Conservation (phyloP, 139 green algal genomes). For the Volvox africanus region DNA sequence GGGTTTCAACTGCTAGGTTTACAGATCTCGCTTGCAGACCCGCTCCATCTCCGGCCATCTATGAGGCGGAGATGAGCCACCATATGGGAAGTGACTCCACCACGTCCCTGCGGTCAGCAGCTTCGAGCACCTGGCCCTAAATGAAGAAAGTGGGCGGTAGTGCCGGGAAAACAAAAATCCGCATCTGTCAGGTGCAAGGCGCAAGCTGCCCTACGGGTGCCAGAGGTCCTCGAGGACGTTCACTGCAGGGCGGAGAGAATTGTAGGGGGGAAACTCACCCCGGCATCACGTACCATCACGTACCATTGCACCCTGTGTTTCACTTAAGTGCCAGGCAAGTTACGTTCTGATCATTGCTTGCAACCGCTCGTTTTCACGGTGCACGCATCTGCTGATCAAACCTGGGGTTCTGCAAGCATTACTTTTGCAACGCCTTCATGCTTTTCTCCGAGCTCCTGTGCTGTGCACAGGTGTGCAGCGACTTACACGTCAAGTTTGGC, state of each 20-base stretch:
- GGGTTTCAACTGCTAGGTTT: too few species aligned
- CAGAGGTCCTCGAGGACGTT: not conserved
- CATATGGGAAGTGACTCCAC: not conserved
- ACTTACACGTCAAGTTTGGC: slow-evolving; percentile 49
- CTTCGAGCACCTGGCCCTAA: not conserved
- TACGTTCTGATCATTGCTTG: slow-evolving; percentile 41
- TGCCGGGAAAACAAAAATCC: not conserved
- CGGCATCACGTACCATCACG: not conserved
- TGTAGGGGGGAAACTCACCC: not conserved
- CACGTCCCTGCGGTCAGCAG: not conserved
- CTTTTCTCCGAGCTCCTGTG: slow-evolving; percentile 34
- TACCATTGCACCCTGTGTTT: too few species aligned
- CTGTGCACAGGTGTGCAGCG: not conserved
- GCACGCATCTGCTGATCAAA: slow-evolving; percentile 15
- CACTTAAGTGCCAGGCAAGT: not conserved
- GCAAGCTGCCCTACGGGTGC: too few species aligned
- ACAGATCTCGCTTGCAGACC: too few species aligned
- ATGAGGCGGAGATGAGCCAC: not conserved
- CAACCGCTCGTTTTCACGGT: slow-evolving; percentile 30
- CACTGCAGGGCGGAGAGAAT: not conserved
- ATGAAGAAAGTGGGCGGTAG: too few species aligned
- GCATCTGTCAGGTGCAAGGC: too few species aligned
- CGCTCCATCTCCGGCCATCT: too few species aligned
- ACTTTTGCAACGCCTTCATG: slow-evolving; percentile 55
- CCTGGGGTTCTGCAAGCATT: slow-evolving; percentile 48